These are phyloP conservation scores for Bipolaris victoriae DNA, from an alignment of 2,329 filamentous ascomycete species.

Conservation along the genomic window DNA sequence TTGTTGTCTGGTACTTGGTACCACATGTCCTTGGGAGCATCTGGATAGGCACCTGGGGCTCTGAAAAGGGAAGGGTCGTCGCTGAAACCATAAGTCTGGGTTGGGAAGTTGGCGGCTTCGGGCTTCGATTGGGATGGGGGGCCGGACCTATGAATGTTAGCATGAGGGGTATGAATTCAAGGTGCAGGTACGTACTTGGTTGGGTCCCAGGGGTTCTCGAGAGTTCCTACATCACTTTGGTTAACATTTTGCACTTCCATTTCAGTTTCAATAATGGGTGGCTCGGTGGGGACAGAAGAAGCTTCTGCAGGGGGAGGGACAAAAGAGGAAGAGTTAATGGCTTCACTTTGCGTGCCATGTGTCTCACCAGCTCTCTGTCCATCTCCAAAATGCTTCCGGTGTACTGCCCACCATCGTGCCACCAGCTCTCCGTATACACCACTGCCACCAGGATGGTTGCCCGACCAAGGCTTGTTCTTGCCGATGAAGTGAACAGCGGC, in stretches of 20 bases:
- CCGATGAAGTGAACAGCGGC: slow-evolving; percentile 96
- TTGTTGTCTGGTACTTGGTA: slow-evolving; percentile 73
- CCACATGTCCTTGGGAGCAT: slow-evolving; percentile 86
- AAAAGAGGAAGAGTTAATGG: slow-evolving; percentile 17
- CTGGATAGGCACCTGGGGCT: slow-evolving; percentile 77
- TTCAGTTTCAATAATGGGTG: slow-evolving; percentile 52
- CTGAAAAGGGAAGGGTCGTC: slow-evolving; percentile 75
- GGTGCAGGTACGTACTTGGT: slow-evolving; percentile 56
- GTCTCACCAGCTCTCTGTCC: slow-evolving; percentile 12
- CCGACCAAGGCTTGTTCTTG: slow-evolving; percentile 81
- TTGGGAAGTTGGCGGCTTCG: slow-evolving; percentile 84
- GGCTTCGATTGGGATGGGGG: slow-evolving; percentile 72
- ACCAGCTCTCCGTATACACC: slow-evolving; percentile 82
- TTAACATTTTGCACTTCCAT: slow-evolving; percentile 53
- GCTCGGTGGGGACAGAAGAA: slow-evolving; percentile 47
- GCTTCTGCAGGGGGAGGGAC: slow-evolving; percentile 35
- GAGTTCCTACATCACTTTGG: slow-evolving; percentile 52
- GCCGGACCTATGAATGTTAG: slow-evolving; percentile 39
- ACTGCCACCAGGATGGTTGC: slow-evolving; percentile 55
- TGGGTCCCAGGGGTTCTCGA: slow-evolving; percentile 66
- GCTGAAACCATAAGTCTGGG: slow-evolving; percentile 82
- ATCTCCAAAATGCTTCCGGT: slow-evolving; percentile 76
- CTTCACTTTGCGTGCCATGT: slow-evolving; percentile 16
- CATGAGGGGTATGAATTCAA: neutral
- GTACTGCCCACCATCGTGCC: slow-evolving; percentile 91